Base-by-base conservation (phyloP, 306 rosid genomes). In the Cyamopsis tetragonoloba region DNA sequence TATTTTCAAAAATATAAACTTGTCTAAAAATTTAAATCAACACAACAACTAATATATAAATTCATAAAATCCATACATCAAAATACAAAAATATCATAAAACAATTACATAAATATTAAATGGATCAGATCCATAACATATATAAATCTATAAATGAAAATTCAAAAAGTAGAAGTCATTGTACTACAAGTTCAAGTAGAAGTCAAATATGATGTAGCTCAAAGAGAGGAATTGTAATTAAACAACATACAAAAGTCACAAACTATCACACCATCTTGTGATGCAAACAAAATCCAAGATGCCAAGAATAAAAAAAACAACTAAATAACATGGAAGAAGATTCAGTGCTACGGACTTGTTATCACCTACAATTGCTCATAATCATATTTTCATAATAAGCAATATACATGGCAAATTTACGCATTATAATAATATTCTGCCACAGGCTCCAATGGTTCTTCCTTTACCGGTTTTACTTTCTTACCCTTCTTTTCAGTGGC, bases 391-490 rank as follows among this genome's bases (percentile, higher is more conserved):
- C 44, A 66, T 26, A n/a, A n/a, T n/a, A 54, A 19, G 3, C 7
- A 51, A 26, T 17, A 58, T 39, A 55, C 10, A 37, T 30, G 24
- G 22, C 20, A 65, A 6, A 26, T 23, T 62, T 13, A 70, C 49
- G 38, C 13, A 68, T 5, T 17, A 22, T 43, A 46, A n/a, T 28
- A 27, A 12, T 13, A 27, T 22, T 86, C 98, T 34, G 97, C 87
- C 47, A 78, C 18, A 13, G 96, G 95, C 84, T 89, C 98, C 77
- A 89, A 80, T 60, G 88, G 84, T 62, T 77, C 88, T 78, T 93
- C 84, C 23, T 73, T 70, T 54, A 34, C 71, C 74, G 64, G 75
- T 44, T 64, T 83, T 48, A 84, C 65, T 4, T 61, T 49, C 80
- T 93, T 89, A 28, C 78, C 97, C 77, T 88, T 88, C 80, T 86